Conservation (phyloP, 495 filamentous ascomycete species). For the Amphirosellinia nigrospora region DNA sequence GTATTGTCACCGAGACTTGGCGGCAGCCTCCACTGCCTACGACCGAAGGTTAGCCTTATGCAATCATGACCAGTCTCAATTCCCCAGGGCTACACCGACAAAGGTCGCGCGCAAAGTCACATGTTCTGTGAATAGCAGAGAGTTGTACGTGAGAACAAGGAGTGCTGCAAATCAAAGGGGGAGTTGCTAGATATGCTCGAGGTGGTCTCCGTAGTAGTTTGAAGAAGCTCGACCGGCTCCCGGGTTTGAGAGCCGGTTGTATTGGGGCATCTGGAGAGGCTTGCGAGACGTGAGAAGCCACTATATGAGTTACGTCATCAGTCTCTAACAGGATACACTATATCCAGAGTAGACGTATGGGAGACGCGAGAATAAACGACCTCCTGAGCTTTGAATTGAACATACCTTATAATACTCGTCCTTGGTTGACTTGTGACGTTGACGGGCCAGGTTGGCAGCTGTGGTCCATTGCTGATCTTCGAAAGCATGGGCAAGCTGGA, state of each 20-base stretch:
- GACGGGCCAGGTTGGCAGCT: constrained; percentile 49
- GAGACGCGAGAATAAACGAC: not conserved
- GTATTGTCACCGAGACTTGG: constrained; percentile 52
- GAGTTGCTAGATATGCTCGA: not conserved
- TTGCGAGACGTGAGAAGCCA: not conserved
- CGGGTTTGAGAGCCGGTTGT: not conserved
- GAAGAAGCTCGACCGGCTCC: not conserved
- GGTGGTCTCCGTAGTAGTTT: not conserved
- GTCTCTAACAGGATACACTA: not conserved
- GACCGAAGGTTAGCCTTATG: constrained; percentile 25
- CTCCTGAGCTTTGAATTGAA: not conserved
- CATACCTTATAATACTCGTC: constrained; percentile 55
- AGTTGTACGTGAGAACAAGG: not conserved
- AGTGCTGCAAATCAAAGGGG: no score
- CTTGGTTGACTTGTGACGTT: constrained; percentile 48
- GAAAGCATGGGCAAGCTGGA: constrained; percentile 48
- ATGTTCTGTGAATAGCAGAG: not conserved
- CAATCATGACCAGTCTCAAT: not conserved
- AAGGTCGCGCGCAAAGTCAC: not conserved
- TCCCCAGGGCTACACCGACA: not conserved
- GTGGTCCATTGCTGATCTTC: constrained; percentile 50
- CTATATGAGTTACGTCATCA: not conserved
- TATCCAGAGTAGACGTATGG: not conserved
- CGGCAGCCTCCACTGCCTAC: constrained; percentile 52
- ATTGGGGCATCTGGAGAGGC: not conserved